Evolutionary conservation across 306 rosid species (phyloP), one percentile per base, ranked within the genome.

Genomic region (Sophora flavescens): DNA sequence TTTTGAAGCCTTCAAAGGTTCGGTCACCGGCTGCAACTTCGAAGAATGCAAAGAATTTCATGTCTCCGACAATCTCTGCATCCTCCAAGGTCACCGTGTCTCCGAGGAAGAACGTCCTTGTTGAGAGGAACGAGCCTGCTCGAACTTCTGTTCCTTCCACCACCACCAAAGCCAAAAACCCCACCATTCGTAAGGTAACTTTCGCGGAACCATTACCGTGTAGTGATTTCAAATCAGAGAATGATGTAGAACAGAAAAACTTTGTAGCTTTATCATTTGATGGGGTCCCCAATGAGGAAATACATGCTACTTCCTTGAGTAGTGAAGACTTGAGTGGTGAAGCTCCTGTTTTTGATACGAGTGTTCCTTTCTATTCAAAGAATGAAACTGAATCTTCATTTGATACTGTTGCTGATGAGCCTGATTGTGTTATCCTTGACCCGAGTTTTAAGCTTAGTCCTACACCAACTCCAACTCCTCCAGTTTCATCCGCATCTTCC

Each of bases 11-110:
- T 0, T 81, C 78, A 0, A 86, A 84, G 70, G 76, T 84, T 74
- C 85, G 91, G 75, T 91, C 97, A 0, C 93, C 98, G 22, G 77
- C 86, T 59, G 81, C 76, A 39, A 63, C 60, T 4, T 74, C 85
- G 5, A 90, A 87, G 86, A 16, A 86, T 52, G n/a, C 88, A 11
- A 93, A 89, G 83, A 78, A 89, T 78, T 93, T 93, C 81, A 93
- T 93, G 97, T 87, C 93, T 50, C 93, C 98, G 1, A 93, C 97
- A 28, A 89, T 93, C 48, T 93, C 98, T 17, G 98, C 98, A 12
- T 84, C 96, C 16, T 84, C 81, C 58, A 93, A 93, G 91, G 15
- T 91, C 54, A 60, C 82, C 0, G 77, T 77, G 17, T 91, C 97
- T 17, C 98, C 97, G 3, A 87, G 83, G 79, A 93, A 91, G 88